Evolutionary conservation across 805 yeast species (phyloP), one percentile per base, ranked within the genome.

Genomic region (Metschnikowia colocasiae): DNA sequence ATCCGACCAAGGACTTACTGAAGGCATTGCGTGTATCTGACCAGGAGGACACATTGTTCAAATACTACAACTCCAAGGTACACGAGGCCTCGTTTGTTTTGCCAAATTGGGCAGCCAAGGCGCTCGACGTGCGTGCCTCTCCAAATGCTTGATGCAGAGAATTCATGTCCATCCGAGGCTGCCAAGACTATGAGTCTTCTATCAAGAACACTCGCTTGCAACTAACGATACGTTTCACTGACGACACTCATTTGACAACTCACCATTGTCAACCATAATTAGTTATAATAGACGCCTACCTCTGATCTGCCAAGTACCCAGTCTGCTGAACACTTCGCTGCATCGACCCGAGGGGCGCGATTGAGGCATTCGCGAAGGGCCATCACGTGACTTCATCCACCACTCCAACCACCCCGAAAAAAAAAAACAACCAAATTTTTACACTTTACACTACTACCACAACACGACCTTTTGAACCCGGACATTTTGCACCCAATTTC

Each of bases 21-120:
- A 64, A 50, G 29, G 92, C 95, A 7, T 49, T 64, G 25, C 78
- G 91, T 55, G 58, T 53, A 22, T 59, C 76, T 45, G 75, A 68
- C 22, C 62, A 68, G 36, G 90, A 85, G 60, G 63, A 64, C 19
- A 58, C 66, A 46, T 59, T 74, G 44, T 77, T 85, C 66, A 75
- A 68, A 57, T 88, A 88, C 65, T 88, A 88, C 69, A 85, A 78
- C 58, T 60, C 74, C 25, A 69, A 68, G 36, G 80, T 88, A 37
- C 96, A 88, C 67, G 65, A 70, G 49, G 81, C 91, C 3, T 76
- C 92, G 38, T 88, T 87, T 62, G 79, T 87, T 25, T 68, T 88
- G 47, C 96, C 96, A 23, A 81, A 80, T 34, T 87, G 92, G 89
- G 95, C 94, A 0, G 68, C 74, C 40, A 64, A 64, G 20, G 59